These are phyloP conservation scores for Tricholoma flavovirens DNA, from an alignment of 768 basidiomycete species.

Conservation along the genomic window DNA sequence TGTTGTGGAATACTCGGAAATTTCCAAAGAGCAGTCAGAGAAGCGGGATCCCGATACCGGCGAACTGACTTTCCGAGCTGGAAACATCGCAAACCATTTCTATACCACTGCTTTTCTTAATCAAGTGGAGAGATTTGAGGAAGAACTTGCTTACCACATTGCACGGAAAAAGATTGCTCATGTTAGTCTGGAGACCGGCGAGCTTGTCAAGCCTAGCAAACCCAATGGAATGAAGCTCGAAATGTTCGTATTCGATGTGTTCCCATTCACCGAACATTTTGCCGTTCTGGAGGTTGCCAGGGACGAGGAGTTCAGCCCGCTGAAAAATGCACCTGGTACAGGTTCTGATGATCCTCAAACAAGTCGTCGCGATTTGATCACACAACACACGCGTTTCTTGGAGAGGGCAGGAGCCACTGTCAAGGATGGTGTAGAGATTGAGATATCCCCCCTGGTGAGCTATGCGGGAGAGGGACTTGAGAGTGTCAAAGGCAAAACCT, in stretches of 20 bases:
- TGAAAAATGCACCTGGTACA: conserved; percentile 96
- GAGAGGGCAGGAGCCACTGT: conserved; percentile 70
- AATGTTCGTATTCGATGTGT: conserved; percentile 98
- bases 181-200: conserved; percentile 64
- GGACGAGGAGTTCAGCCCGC: conserved; percentile 88
- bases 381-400: conserved; percentile 84
- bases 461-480: conserved; percentile 93
- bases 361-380: conserved; percentile 81
- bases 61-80: conserved; percentile 87
- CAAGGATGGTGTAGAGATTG: conserved; percentile 76
- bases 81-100: conserved; percentile 98
- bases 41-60: conserved; percentile 60
- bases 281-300: conserved; percentile 86
- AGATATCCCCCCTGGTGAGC: conserved; percentile 81
- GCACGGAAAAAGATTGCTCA: conserved; percentile 96
- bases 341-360: conserved; percentile 88
- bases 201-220: conserved; percentile 68
- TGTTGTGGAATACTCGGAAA: conserved; percentile 98
- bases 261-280: conserved; percentile 81
- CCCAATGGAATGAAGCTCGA: conserved; percentile 99
- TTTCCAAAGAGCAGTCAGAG: conserved; percentile 83
- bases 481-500: conserved; percentile 67
- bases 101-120: conserved; percentile 87
- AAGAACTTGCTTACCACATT: conserved; percentile 92
- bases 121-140: conserved; percentile 73